Conservation (phyloP, 306 rosid genomes). For the Quercus wislizeni region DNA sequence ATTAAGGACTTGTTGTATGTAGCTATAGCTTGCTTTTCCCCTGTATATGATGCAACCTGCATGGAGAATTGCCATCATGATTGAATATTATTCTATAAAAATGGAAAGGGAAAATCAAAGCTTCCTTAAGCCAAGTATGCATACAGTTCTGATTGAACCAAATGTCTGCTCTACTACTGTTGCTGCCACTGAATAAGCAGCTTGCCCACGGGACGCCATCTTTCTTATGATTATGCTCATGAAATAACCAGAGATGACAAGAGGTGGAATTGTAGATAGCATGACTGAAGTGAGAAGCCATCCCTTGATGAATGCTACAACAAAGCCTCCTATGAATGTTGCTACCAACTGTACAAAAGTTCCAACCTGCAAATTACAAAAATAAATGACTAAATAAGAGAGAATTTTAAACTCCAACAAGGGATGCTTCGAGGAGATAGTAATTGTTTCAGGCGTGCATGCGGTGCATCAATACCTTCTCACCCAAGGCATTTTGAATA, state of each 20-base stretch:
- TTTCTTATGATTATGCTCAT: constrained; percentile 37
- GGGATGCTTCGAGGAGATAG: neutral
- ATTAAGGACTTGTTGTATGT: constrained; percentile 53
- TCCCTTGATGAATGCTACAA: constrained; percentile 62
- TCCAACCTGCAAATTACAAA: constrained; percentile 56
- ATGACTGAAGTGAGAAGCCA: constrained; percentile 79
- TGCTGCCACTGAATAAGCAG: constrained; percentile 64
- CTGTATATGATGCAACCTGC: constrained; percentile 92
- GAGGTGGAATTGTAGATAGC: constrained; percentile 64
- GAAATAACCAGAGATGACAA: constrained; percentile 54
- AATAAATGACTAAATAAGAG: neutral
- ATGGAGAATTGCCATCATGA: neutral
- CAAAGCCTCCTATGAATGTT: constrained; percentile 66
- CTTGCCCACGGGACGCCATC: constrained; percentile 58
- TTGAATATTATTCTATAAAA: neutral
- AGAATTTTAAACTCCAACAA: neutral
- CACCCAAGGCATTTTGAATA: constrained; percentile 89
- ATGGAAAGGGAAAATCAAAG: neutral
- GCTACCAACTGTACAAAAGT: constrained; percentile 60
- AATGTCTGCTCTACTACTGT: constrained; percentile 75
- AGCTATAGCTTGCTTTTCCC: constrained; percentile 72
- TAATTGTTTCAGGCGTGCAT: neutral
- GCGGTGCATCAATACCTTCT: constrained; percentile 50
- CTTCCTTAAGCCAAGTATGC: constrained; percentile 9
- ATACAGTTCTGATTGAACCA: constrained; percentile 79